Percentiles rank a stretch among this genome's conserved stretches.
Evolutionary conservation across 176 grass and related monocot genomes (phyloP).

Genomic region (Triticum dicoccoides): DNA sequence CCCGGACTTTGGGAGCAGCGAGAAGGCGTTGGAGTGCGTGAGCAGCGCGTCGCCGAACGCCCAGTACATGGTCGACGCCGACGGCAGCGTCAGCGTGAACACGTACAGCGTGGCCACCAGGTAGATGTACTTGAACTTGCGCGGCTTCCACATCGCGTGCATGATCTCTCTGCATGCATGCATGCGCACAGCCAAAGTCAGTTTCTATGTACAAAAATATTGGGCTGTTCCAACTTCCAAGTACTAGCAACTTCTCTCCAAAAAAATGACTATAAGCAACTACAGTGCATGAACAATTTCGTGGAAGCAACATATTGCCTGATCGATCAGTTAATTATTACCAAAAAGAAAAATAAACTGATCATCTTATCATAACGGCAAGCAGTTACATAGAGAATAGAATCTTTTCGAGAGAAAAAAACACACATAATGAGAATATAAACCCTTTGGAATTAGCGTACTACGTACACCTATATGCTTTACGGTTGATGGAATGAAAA

Average conservation of each 20-base stretch:
- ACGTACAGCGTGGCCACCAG: conserved; percentile 70
- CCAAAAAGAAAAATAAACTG: not conserved
- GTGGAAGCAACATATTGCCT: not conserved
- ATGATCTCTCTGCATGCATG: conserved; percentile 56
- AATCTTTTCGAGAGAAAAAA: too few species aligned
- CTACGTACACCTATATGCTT: conserved; percentile 25
- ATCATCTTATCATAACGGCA: not conserved
- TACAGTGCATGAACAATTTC: not conserved
- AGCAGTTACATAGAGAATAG: not conserved
- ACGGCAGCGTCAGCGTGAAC: conserved; percentile 73
- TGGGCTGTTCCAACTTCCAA: too few species aligned
- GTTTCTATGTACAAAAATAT: too few species aligned
- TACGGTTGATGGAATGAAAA: conserved; percentile 31
- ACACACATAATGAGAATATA: conserved; percentile 11
- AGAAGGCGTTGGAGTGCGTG: conserved; percentile 69
- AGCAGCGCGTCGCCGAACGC: conserved; percentile 71
- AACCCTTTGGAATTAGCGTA: conserved; percentile 21
- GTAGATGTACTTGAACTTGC: conserved; percentile 83
- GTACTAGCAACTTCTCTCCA: too few species aligned
- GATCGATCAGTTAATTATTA: not conserved
- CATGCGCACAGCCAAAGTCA: not conserved
- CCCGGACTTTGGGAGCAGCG: conserved; percentile 44
- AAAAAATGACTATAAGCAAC: too few species aligned
- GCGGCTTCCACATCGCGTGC: conserved; percentile 85
- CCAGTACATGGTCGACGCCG: conserved; percentile 67